These are phyloP conservation scores for Silybum marianum DNA, from an alignment of 129 eudicot genomes.

Conservation along the genomic window DNA sequence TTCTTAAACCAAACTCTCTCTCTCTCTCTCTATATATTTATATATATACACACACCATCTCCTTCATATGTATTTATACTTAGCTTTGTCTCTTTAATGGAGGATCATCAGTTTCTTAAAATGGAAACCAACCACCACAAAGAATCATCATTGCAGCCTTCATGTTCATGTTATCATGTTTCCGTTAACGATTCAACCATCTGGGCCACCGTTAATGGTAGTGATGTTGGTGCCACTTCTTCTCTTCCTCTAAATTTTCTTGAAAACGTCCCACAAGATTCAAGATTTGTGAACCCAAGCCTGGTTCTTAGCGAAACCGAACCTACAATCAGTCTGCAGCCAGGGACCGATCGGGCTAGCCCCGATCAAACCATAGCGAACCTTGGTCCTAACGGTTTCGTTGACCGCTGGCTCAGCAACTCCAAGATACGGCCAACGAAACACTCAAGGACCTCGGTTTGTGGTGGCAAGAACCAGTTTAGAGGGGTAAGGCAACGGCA, in stretches of 20 bases:
- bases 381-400: conserved; percentile 6
- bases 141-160: conserved; percentile 18
- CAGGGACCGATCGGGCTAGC: conserved; percentile 24
- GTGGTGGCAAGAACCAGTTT: conserved; percentile 47
- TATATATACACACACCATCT: neutral
- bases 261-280: conserved; percentile 38
- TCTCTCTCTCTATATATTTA: no score
- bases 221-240: neutral
- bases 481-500: conserved; percentile 90
- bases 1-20: no score
- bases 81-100: neutral
- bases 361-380: conserved; percentile 23
- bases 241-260: conserved; percentile 43
- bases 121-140: conserved; percentile 35
- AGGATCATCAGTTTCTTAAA: conserved; percentile 19
- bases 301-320: conserved; percentile 26
- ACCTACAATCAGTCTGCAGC: neutral
- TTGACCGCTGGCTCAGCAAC: conserved; percentile 37
- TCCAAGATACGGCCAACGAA: conserved; percentile 55
- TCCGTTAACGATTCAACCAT: conserved; percentile 5
- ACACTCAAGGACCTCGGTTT: neutral
- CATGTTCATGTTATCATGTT: conserved; percentile 10
- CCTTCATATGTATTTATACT: conserved; percentile 17
- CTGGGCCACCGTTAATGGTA: neutral
- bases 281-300: conserved; percentile 28